phyloP scores from a whole-genome alignment of 805 yeast species.

The Myxozyma neotropica region DNA sequence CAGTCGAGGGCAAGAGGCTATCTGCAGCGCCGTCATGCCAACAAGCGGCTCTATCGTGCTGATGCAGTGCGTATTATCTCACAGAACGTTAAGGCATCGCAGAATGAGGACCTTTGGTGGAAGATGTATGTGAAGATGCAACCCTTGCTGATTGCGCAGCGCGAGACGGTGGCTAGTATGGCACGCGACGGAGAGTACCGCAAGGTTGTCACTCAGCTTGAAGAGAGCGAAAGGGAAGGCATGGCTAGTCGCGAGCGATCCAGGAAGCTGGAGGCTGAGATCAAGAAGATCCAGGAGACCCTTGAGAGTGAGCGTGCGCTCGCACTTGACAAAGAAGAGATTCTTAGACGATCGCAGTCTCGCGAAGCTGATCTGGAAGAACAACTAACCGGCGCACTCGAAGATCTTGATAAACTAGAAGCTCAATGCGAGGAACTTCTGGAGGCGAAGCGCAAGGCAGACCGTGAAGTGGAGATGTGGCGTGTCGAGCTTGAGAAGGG shows the following conservation, averaged over 20 bases:
- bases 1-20: conserved; percentile 70
- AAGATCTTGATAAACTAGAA: conserved; percentile 42
- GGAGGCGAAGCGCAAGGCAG: conserved; percentile 42
- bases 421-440: conserved; percentile 41
- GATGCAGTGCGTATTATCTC: conserved; percentile 73
- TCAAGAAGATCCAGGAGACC: conserved; percentile 40
- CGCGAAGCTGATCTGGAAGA: conserved; percentile 47
- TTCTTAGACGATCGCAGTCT: conserved; percentile 49
- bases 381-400: conserved; percentile 39
- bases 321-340: conserved; percentile 52
- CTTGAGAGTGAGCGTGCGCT: conserved; percentile 48
- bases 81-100: conserved; percentile 55
- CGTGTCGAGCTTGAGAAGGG: conserved; percentile 44
- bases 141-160: conserved; percentile 70
- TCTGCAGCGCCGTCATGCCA: conserved; percentile 54
- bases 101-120: conserved; percentile 73
- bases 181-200: conserved; percentile 39
- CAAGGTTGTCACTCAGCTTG: conserved; percentile 40
- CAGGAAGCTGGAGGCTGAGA: conserved; percentile 37
- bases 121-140: conserved; percentile 67
- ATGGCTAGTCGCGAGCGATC: conserved; percentile 35
- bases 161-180: conserved; percentile 51
- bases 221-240: conserved; percentile 42
- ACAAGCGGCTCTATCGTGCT: conserved; percentile 55
- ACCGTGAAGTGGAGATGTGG: conserved; percentile 40